Percentiles rank a stretch among this genome's conserved stretches.
Evolutionary conservation across 352 stramenopile genomes (phyloP).

Genomic region (Plasmopara viticola): DNA sequence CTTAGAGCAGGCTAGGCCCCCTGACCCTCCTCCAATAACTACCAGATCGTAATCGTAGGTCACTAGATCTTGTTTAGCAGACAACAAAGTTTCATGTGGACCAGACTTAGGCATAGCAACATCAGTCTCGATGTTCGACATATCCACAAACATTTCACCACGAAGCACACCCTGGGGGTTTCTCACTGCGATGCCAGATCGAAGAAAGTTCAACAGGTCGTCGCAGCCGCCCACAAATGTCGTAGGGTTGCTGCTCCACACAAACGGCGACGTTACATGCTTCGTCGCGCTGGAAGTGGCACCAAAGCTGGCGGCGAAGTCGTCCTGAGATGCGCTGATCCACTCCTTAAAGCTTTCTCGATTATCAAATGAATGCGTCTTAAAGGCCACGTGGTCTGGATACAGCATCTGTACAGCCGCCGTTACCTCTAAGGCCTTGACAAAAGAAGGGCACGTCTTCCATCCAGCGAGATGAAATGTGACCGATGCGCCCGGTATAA

Average conservation of each 20-base stretch:
- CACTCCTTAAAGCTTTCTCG: conserved; percentile 55
- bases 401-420: conserved; percentile 64
- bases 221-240: conserved; percentile 67
- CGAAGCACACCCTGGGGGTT: conserved; percentile 6
- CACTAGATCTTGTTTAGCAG: conserved; percentile 6
- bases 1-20: conserved; percentile 93
- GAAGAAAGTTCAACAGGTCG: conserved; percentile 55
- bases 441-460: conserved; percentile 54
- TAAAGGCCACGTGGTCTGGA: conserved; percentile 35
- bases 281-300: conserved; percentile 32
- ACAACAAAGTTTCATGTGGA: neutral
- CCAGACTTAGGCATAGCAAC: conserved; percentile 2
- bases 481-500: conserved; percentile 10
- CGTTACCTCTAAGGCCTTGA: conserved; percentile 54
- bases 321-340: conserved; percentile 29
- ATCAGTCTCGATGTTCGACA: neutral
- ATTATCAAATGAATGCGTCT: conserved; percentile 47
- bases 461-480: conserved; percentile 71
- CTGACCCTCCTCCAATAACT: conserved; percentile 75
- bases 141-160: conserved; percentile 6
- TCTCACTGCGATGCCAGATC: conserved; percentile 30
- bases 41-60: conserved; percentile 82
- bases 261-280: conserved; percentile 70
- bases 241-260: conserved; percentile 50
- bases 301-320: conserved; percentile 36